Evolutionary conservation across 179 eudicot species (phyloP).

Genomic region (Sideroxylon spinosum): DNA sequence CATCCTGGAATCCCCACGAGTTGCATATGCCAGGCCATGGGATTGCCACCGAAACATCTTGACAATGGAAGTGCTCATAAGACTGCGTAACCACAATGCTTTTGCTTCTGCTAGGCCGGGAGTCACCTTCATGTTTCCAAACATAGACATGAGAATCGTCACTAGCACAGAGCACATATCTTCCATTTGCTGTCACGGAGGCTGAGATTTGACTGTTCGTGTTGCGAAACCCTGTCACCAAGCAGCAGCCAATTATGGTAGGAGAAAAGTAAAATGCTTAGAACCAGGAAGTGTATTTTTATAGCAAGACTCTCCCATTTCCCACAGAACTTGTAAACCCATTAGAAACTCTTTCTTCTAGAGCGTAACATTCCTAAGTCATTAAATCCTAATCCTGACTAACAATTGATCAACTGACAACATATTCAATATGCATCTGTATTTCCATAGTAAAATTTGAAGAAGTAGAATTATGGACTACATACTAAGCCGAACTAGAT

Average conservation of each 20-base stretch:
- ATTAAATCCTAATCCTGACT: neutral
- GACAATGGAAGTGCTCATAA: slow-evolving; percentile 80
- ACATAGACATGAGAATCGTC: slow-evolving; percentile 84
- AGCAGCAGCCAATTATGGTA: neutral
- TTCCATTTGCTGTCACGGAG: slow-evolving; percentile 64
- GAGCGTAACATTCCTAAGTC: neutral
- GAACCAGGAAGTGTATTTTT: neutral
- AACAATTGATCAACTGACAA: too few species aligned
- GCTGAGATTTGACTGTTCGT: slow-evolving; percentile 92
- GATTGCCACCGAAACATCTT: slow-evolving; percentile 75
- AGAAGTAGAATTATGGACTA: too few species aligned
- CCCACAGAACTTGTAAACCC: neutral
- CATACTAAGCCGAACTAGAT: too few species aligned
- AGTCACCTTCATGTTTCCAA: slow-evolving; percentile 79
- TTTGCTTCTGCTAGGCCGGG: slow-evolving; percentile 68
- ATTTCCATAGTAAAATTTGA: too few species aligned
- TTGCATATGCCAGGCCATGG: slow-evolving; percentile 76
- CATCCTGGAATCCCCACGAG: slow-evolving; percentile 16
- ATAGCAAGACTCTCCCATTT: neutral
- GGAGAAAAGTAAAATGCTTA: neutral
- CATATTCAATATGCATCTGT: too few species aligned
- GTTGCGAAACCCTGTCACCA: slow-evolving; percentile 67
- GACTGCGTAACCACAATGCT: slow-evolving; percentile 59
- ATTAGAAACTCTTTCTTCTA: neutral
- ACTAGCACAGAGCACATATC: slow-evolving; percentile 76